Evolutionary conservation across 805 yeast genomes (phyloP).

Genomic region (Kodamaea leandrae): DNA sequence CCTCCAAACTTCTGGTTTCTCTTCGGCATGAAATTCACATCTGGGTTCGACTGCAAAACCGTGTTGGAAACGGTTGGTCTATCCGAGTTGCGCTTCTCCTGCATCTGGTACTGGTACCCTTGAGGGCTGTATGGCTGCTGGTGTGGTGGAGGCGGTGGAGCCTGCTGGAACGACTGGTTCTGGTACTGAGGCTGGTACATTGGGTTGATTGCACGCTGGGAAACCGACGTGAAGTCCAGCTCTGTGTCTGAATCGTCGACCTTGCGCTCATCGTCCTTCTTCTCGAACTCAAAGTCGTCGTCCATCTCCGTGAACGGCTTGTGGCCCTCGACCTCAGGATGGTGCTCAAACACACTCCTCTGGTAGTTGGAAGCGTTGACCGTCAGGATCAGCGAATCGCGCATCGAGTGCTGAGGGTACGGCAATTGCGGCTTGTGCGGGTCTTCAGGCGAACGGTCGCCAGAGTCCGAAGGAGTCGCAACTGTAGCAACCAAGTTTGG

Average conservation of each 20-base stretch:
- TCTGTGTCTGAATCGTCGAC: slow-evolving; percentile 38
- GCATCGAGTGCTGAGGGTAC: slow-evolving; percentile 19
- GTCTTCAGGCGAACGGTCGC: slow-evolving; percentile 14
- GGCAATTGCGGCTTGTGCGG: slow-evolving; percentile 18
- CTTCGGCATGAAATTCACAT: slow-evolving; percentile 30
- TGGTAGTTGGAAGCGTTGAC: slow-evolving; percentile 7
- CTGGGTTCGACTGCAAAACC: slow-evolving; percentile 40
- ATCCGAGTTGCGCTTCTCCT: slow-evolving; percentile 4
- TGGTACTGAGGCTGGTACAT: slow-evolving; percentile 34
- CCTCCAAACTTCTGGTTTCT: slow-evolving; percentile 8
- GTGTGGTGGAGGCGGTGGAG: slow-evolving; percentile 17
- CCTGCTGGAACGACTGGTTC: slow-evolving; percentile 13
- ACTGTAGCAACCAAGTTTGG: slow-evolving; percentile 28
- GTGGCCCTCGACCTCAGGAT: slow-evolving; percentile 46
- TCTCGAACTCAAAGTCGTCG: slow-evolving; percentile 31
- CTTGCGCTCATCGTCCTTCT: slow-evolving; percentile 10
- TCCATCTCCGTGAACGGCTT: slow-evolving; percentile 43
- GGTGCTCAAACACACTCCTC: slow-evolving; percentile 42
- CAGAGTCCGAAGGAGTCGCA: slow-evolving; percentile 11
- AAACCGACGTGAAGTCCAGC: slow-evolving; percentile 75
- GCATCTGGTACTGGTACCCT: slow-evolving; percentile 6
- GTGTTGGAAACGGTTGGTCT: slow-evolving; percentile 36
- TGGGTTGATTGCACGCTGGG: slow-evolving; percentile 73
- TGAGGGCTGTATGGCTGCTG: slow-evolving; percentile 17
- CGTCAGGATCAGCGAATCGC: slow-evolving; percentile 10